These are phyloP conservation scores for Aspergillus fijiensis DNA, from an alignment of 2,329 filamentous ascomycete genomes.

Conservation along the genomic window DNA sequence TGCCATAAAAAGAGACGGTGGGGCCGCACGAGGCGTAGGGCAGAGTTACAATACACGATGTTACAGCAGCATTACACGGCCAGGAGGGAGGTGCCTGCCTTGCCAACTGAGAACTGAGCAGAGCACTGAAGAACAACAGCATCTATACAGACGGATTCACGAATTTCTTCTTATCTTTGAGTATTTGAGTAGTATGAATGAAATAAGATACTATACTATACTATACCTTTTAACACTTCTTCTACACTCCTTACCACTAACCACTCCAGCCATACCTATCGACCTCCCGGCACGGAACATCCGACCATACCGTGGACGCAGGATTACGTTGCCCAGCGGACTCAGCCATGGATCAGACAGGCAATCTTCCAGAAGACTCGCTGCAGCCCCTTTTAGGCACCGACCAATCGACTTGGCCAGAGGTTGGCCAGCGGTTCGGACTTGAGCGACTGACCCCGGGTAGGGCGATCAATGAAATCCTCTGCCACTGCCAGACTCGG, in stretches of 20 bases:
- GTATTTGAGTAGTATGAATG: no score
- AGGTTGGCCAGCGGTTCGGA: not conserved
- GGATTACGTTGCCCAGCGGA: not conserved
- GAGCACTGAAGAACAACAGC: no score
- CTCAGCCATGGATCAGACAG: not conserved
- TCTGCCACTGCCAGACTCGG: not conserved
- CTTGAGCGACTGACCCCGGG: not conserved
- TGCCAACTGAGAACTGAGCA: no score
- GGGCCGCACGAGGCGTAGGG: constrained; percentile 14
- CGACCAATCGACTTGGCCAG: not conserved
- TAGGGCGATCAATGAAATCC: not conserved
- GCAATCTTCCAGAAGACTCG: not conserved
- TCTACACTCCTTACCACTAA: no score
- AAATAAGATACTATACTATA: no score
- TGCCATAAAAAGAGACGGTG: not conserved
- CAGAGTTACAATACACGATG: not conserved
- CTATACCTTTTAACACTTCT: no score
- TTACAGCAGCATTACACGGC: no score
- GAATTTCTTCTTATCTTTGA: no score
- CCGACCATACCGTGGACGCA: not conserved
- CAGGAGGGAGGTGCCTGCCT: no score
- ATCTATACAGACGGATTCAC: no score
- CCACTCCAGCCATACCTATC: no score
- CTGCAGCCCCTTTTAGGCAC: not conserved
- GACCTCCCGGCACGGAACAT: not conserved